phyloP scores from a whole-genome alignment of 176 grass and related monocot species.

The Stipa capillata region DNA sequence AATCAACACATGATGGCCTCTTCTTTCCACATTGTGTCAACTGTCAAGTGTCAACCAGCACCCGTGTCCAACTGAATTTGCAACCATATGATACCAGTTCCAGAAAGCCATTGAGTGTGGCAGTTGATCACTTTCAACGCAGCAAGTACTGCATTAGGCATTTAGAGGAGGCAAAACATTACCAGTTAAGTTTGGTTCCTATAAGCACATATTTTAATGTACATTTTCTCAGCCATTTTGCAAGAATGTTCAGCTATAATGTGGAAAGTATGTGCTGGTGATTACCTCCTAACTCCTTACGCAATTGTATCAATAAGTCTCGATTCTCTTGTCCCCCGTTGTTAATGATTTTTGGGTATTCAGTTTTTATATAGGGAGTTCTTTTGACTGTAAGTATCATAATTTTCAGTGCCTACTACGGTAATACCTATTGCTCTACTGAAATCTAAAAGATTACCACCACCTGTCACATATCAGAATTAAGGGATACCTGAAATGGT shows the following conservation, averaged over 20 bases:
- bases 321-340: neutral
- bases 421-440: neutral
- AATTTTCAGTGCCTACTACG: too few species aligned
- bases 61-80: constrained; percentile 4
- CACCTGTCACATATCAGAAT: neutral
- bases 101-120: neutral
- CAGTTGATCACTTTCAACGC: neutral
- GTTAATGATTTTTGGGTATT: neutral
- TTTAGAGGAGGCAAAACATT: neutral
- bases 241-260: neutral
- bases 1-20: neutral
- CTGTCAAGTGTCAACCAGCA: neutral
- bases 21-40: too few species aligned
- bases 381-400: too few species aligned
- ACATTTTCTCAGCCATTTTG: neutral
- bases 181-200: neutral
- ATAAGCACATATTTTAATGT: neutral
- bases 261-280: neutral
- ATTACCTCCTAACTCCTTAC: neutral
- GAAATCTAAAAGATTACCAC: neutral
- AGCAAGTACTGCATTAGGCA: neutral
- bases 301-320: neutral
- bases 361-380: constrained; percentile 1
- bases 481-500: neutral
- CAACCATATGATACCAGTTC: neutral